A percentile compares a stretch with the other conserved stretches of the same genome.
Evolutionary conservation across 306 rosid species (phyloP).

Genomic region (Prunus mume): DNA sequence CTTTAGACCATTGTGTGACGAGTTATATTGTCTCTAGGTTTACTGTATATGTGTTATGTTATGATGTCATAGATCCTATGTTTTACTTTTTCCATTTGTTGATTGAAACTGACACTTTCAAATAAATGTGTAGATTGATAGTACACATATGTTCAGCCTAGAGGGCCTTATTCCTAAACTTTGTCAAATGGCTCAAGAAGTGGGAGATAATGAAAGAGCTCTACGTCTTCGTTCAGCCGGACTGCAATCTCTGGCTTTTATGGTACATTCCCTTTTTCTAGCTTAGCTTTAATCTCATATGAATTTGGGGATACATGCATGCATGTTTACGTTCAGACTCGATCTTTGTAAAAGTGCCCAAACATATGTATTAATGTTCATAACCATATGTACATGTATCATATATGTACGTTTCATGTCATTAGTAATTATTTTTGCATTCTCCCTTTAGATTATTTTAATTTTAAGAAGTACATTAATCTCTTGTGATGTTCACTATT

Average conservation of each 20-base stretch:
- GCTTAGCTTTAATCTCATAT: not conserved
- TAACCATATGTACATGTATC: not conserved
- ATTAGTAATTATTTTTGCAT: not conserved
- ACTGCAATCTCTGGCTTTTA: constrained; percentile 66
- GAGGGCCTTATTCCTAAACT: constrained; percentile 91
- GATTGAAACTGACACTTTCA: constrained; percentile 43
- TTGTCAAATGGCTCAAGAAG: constrained; percentile 85
- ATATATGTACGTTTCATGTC: not conserved
- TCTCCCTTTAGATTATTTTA: not conserved
- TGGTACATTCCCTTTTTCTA: constrained; percentile 51
- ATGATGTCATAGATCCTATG: constrained; percentile 1
- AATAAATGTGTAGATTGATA: constrained; percentile 67
- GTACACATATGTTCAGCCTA: constrained; percentile 83
- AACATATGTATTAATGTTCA: not conserved
- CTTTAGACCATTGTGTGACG: not conserved
- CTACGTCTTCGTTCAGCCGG: constrained; percentile 72
- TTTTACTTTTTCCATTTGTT: not conserved
- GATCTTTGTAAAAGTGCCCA: not conserved
- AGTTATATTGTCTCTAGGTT: not conserved
- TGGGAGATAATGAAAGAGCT: constrained; percentile 62
- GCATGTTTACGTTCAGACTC: not conserved
- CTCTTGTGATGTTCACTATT: not conserved
- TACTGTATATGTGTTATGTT: constrained; percentile 8
- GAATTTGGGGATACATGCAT: constrained; percentile 12
- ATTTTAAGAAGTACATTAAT: not conserved